Conservation (phyloP, 2,329 filamentous ascomycete species). For the Neonectria punicea region DNA sequence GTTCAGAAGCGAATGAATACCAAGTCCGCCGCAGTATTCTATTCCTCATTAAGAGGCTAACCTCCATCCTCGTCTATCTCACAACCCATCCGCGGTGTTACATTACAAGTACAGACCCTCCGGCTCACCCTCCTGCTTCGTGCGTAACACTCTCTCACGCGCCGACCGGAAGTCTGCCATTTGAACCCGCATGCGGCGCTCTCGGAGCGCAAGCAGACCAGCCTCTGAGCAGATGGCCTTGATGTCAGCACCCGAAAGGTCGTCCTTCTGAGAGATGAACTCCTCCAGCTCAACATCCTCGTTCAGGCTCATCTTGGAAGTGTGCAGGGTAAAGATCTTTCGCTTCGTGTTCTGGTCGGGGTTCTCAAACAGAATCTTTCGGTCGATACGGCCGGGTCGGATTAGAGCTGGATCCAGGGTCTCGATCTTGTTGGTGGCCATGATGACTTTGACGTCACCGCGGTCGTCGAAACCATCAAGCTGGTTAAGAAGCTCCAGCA, state of each 20-base stretch:
- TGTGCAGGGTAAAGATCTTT: slow-evolving; percentile 99
- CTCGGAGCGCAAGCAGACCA: slow-evolving; percentile 90
- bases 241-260: slow-evolving; percentile 96
- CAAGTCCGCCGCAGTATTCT: slow-evolving; percentile 26
- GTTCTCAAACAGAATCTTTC: slow-evolving; percentile 86
- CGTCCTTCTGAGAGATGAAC: slow-evolving; percentile 98
- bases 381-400: slow-evolving; percentile 95
- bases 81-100: slow-evolving; percentile 35
- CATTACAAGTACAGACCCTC: slow-evolving; percentile 97
- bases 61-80: slow-evolving; percentile 33
- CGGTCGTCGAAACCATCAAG: slow-evolving; percentile 98
- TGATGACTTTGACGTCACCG: slow-evolving; percentile 98
- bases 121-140: slow-evolving; percentile 97
- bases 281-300: slow-evolving; percentile 98
- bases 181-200: slow-evolving; percentile 96
- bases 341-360: slow-evolving; percentile 86
- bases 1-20: background rate
- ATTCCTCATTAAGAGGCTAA: slow-evolving; percentile 36
- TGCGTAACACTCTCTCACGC: slow-evolving; percentile 94
- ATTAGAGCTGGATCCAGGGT: slow-evolving; percentile 96
- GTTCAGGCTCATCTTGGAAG: slow-evolving; percentile 96
- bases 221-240: slow-evolving; percentile 99
- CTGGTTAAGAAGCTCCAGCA: slow-evolving; percentile 98
- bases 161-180: slow-evolving; percentile 98
- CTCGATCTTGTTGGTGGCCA: slow-evolving; percentile 99